Conservation (phyloP, 2,329 filamentous ascomycete species). For the Colletotrichum tropicicola region DNA sequence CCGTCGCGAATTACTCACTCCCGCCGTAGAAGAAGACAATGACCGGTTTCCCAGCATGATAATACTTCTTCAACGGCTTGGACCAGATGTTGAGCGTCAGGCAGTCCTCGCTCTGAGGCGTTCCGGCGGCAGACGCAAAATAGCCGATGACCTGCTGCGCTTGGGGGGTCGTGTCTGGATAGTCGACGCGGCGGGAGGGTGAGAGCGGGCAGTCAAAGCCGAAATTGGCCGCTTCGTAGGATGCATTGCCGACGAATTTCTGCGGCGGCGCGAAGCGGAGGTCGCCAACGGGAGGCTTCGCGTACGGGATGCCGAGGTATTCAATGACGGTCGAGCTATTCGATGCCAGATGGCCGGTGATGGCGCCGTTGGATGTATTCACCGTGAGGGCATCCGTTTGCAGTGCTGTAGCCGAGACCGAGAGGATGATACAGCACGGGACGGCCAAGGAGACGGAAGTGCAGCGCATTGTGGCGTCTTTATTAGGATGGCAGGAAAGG, state of each 20-base stretch:
- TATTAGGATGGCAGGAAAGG: too few relatives aligned
- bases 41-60: constrained; percentile 39
- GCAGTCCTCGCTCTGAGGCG: constrained; percentile 45
- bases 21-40: constrained; percentile 50
- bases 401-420: background rate
- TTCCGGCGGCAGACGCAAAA: constrained; percentile 27
- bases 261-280: constrained; percentile 38
- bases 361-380: constrained; percentile 41
- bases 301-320: constrained; percentile 46
- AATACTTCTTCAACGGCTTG: constrained; percentile 22
- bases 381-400: constrained; percentile 29
- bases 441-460: too few relatives aligned
- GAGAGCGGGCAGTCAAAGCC: constrained; percentile 39
- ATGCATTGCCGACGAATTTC: constrained; percentile 31
- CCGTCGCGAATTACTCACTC: constrained; percentile 11
- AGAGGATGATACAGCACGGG: too few relatives aligned
- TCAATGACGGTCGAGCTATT: constrained; percentile 43
- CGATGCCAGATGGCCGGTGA: constrained; percentile 42
- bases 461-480: too few relatives aligned
- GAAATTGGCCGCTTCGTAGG: constrained; percentile 36
- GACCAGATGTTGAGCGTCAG: constrained; percentile 50
- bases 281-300: constrained; percentile 36
- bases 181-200: constrained; percentile 34
- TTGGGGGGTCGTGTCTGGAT: constrained; percentile 40
- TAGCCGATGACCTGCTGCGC: constrained; percentile 36